Evolutionary conservation across 257 asterid species (phyloP), one percentile per base, ranked within the genome.

Genomic region (Scutellaria galericulata): DNA sequence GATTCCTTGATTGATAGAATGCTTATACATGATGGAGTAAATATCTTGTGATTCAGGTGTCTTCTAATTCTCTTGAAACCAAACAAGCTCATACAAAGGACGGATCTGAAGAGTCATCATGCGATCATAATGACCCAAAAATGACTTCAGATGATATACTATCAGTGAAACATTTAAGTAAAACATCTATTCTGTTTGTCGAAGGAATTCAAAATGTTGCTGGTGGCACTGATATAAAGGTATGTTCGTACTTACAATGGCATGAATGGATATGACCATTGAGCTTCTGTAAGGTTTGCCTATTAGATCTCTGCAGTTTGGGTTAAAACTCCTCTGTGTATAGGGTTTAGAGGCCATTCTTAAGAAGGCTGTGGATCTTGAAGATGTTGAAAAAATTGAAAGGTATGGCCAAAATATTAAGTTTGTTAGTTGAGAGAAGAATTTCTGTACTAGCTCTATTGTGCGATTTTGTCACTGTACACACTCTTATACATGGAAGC

Each of bases 341-440:
- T 70, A 95, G 99, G 97, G 96, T 77, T 78, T 95, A 76, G 98
- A 92, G 86, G 92, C 87, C 61, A 80, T 85, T 80, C 91, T 95
- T 59, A 87, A 88, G 86, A 92, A 92, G 85, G 98, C 92, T 74
- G 88, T 90, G 82, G 88, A 86, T 78, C 88, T 83, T 57, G 98
- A 90, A 86, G 97, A 90, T 85, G 93, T 88, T 70, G 90, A 85
- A 78, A 88, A 86, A 75, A 86, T 79, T 58, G 79, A 86, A 70
- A 90, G 96, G 99, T 92, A 85, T 41, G 64, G 56, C 67, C 48
- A 59, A 70, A 56, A 7, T 45, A 75, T 54, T 56, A 22, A 68
- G 57, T 58, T 40, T 72, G 71, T 24, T 24, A 47, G 9, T 73
- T 59, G 31, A 53, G 77, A 39, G 47, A 46, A 35, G 27, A 59